Base-by-base conservation (phyloP, 2,329 filamentous ascomycete species). In the Cordyceps farinosa region DNA sequence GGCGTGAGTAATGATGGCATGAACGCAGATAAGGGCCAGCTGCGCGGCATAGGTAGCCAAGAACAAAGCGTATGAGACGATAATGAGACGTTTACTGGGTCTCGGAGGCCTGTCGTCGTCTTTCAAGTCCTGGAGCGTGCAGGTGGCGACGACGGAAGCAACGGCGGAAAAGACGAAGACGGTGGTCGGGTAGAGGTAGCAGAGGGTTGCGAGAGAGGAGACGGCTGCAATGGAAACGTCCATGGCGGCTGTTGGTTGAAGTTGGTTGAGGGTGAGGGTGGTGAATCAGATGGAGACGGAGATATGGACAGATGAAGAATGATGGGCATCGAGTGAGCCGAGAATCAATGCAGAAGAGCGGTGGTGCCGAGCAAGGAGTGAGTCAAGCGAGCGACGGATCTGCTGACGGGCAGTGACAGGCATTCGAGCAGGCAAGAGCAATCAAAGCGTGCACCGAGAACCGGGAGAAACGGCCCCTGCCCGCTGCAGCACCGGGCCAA, bases 151-250 rank as follows among this genome's bases (percentile, higher is more conserved):
- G 36, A 79, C 73, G 30, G 79, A 80, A 9, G 85, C 76, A 60
- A 79, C 65, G 57, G 83, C 71, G 71, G 87, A 90, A 73, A 84
- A 89, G 61, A 78, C 54, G 68, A 87, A 87, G 64, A 87, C 73
- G 27, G 78, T 64, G 10, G 82, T 77, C 11, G 88, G 86, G 67
- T 84, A 87, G 9, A 79, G 73, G 71, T 89, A 89, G 73, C 85
- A 84, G 51, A 88, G 75, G 66, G 75, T 74, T 52, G 75, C 72
- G 62, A 82, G 72, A 65, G 76, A 73, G 64, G 68, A 44, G 44
- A 54, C 36, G 47, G 50, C 64, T 22, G 73, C 69, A 40, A 72
- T 60, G 9, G 71, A 67, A 17, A 63, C 36, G 10, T 65, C 30
- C 67, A 67, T 66, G 36, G 7, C 13, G 38, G 38, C 11, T 17